Percentiles rank a stretch among this genome's conserved stretches.
phyloP scores from a whole-genome alignment of 805 yeast species.

The Pichia occidentalis region DNA sequence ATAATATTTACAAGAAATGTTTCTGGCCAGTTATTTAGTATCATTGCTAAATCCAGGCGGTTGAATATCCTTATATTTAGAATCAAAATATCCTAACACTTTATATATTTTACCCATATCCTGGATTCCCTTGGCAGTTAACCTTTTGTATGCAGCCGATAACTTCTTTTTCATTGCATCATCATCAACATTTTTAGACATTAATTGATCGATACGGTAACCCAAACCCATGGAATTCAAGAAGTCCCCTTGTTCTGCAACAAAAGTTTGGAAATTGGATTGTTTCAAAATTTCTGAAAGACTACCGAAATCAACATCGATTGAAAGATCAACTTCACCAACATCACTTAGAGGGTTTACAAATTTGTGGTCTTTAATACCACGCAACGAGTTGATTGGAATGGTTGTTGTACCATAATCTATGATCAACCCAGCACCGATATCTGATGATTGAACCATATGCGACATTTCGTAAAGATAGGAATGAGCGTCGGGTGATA shows the following conservation, averaged over 20 bases:
- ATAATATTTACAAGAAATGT: background rate
- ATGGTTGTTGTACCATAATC: slow-evolving; percentile 68
- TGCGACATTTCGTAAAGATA: slow-evolving; percentile 48
- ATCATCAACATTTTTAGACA: slow-evolving; percentile 33
- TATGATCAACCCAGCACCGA: slow-evolving; percentile 65
- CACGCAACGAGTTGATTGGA: slow-evolving; percentile 70
- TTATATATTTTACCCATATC: slow-evolving; percentile 77
- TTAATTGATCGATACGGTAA: slow-evolving; percentile 55
- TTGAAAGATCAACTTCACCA: slow-evolving; percentile 75
- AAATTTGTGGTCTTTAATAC: slow-evolving; percentile 63
- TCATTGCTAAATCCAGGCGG: slow-evolving; percentile 53
- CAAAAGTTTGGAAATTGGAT: slow-evolving; percentile 19
- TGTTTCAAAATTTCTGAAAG: slow-evolving; percentile 34
- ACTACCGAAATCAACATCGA: slow-evolving; percentile 75
- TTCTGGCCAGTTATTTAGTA: background rate
- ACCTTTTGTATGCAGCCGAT: slow-evolving; percentile 50
- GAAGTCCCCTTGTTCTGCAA: slow-evolving; percentile 69
- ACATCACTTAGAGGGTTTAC: slow-evolving; percentile 72
- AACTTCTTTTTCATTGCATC: slow-evolving; percentile 45
- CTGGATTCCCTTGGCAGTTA: slow-evolving; percentile 52
- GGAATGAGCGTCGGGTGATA: slow-evolving; percentile 66
- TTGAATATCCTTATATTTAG: slow-evolving; percentile 33
- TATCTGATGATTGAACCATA: slow-evolving; percentile 25
- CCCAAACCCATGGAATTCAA: slow-evolving; percentile 70
- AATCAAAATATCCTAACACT: slow-evolving; percentile 46